Base-by-base conservation (phyloP, 371 early-diverging fungal genomes). In the Rhizomucor miehei region DNA sequence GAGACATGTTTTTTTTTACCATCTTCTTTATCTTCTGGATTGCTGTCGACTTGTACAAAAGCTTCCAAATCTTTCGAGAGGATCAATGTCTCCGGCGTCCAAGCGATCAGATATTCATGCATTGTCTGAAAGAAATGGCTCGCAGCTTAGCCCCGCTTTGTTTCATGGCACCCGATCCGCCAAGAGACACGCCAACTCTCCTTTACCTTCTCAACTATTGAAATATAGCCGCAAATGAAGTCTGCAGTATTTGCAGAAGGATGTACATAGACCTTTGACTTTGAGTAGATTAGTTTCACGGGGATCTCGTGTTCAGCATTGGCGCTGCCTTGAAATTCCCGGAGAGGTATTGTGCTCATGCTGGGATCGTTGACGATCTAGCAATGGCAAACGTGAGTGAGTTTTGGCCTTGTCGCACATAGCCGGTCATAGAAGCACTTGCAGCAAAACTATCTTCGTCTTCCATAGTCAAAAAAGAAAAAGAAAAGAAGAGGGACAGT, bases 231-330 rank as follows among this genome's bases (percentile, higher is more conserved):
- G 12, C 75, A 69, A 48, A 78, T 75, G 36, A 57, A 66, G 23
- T 65, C 71, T 5, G 41, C 43, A 8, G 52, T 24, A 57, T 70
- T 56, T 4, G 48, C 50, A 16, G 72, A 70, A 14, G 73, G 75
- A 50, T 78, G 75, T 21, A 78, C 64, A 51, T 70, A 78, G 13
- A 78, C 78, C 54, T 78, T 78, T 9, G 75, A 72, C 54, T 77
- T 77, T 1, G 75, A 77, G 48, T 68, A 74, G 12, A 77, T 37
- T 9, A 77, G 41, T 13, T 72, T 69, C 6, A 72, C 70, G 41
- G 65, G 43, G 24, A 54, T 60, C 21, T 58, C 56, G 50, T 29
- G 35, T 25, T 40, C 34, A 43, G 10, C 8, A 29, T 44, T 14
- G 56, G 16, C 4, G 35, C 16, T 19, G 21, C 25, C 43, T 34